phyloP scores from a whole-genome alignment of 176 grass and related monocot genomes.

The Hyparrhenia diplandra region DNA sequence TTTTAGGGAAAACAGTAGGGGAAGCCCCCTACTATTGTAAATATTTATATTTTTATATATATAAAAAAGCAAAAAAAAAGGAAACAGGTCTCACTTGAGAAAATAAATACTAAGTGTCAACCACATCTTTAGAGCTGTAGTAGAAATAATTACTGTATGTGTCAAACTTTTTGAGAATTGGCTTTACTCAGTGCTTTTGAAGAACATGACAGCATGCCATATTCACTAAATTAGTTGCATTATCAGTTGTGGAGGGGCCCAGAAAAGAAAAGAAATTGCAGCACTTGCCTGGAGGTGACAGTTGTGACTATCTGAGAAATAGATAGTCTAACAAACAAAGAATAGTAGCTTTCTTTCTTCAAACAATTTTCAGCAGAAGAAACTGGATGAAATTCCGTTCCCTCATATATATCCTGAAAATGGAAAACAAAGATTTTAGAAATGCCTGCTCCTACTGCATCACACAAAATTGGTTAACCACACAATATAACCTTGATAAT shows the following conservation, averaged over 20 bases:
- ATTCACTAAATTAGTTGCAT: constrained; percentile 20
- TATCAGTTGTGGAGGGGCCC: background rate
- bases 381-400: constrained; percentile 84
- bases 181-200: constrained; percentile 12
- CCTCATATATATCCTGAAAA: constrained; percentile 91
- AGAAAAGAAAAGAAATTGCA: constrained; percentile 13
- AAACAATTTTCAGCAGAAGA: constrained; percentile 57
- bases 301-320: constrained; percentile 56
- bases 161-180: background rate
- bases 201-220: constrained; percentile 6
- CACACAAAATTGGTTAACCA: constrained; percentile 5
- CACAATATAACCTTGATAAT: constrained; percentile 70
- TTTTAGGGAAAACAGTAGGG: background rate
- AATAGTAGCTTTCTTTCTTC: constrained; percentile 59
- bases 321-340: constrained; percentile 51
- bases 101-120: background rate
- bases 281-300: constrained; percentile 56
- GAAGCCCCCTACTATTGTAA: background rate
- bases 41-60: background rate
- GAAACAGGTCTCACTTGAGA: background rate
- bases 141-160: background rate
- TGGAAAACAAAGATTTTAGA: constrained; percentile 29
- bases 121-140: constrained; percentile 6
- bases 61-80: background rate
- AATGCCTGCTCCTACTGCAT: constrained; percentile 4